phyloP scores from a whole-genome alignment of 2,329 filamentous ascomycete genomes.

The Penicillium frequentans region DNA sequence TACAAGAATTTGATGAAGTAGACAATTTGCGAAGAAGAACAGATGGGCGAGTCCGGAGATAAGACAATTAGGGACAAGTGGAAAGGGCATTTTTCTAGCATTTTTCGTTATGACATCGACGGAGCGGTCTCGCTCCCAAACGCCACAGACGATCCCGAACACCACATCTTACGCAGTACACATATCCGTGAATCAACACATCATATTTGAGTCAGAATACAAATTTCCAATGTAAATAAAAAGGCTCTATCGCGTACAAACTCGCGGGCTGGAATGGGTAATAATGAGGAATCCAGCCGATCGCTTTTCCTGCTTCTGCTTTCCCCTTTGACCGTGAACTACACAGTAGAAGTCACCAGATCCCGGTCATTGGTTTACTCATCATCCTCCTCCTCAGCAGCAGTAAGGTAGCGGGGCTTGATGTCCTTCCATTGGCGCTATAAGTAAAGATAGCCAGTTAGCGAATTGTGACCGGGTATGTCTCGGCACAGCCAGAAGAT shows the following conservation, averaged over 20 bases:
- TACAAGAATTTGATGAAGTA: neutral
- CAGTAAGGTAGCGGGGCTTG: slow-evolving; percentile 80
- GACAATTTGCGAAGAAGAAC: neutral
- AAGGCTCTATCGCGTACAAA: slow-evolving; percentile 26
- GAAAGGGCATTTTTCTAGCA: neutral
- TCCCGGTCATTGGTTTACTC: slow-evolving; percentile 27
- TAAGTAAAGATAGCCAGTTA: slow-evolving; percentile 15
- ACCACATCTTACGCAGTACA: neutral
- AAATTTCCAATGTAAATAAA: slow-evolving; percentile 16
- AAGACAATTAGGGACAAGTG: neutral
- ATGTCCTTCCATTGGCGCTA: slow-evolving; percentile 99
- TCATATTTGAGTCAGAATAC: slow-evolving; percentile 17
- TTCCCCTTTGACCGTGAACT: slow-evolving; percentile 17
- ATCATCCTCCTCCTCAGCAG: slow-evolving; percentile 60
- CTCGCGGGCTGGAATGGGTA: slow-evolving; percentile 20
- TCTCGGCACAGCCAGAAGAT: neutral
- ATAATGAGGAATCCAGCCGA: slow-evolving; percentile 18
- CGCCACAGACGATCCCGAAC: slow-evolving; percentile 19
- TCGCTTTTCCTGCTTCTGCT: slow-evolving; percentile 16
- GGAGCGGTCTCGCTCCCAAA: slow-evolving; percentile 21
- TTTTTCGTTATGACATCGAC: slow-evolving; percentile 28
- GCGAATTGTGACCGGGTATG: slow-evolving; percentile 7
- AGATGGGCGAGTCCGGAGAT: neutral
- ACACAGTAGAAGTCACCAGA: slow-evolving; percentile 8
- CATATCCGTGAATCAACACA: neutral